Evolutionary conservation across 208 protist species (phyloP), one percentile per base, ranked within the genome.

Genomic region (Leishmania martiniquensis): DNA sequence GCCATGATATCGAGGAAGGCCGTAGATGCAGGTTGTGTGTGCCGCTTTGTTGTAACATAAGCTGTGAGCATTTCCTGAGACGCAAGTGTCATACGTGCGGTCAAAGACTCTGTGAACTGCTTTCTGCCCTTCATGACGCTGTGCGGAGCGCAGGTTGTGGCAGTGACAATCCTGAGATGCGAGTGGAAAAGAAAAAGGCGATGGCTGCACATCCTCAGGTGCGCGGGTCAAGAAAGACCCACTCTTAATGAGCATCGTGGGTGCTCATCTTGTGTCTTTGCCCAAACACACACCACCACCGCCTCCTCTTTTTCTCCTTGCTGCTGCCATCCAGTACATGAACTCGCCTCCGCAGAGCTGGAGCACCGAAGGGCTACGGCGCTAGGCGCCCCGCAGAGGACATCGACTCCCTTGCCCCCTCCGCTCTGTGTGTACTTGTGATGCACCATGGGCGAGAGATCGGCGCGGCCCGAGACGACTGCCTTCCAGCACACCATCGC

Each of bases 401-500:
- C 57, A 63, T 63, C 57, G 7, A 13, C 57, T 63, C 57, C 10
- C 57, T 57, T 6, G 6, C 15, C 20, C 22, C 20, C 57, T 51
- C 20, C 44, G 9, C 59, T 65, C 17, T 17, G 10, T 47, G 25
- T 22, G 10, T 34, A 1, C 17, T 4, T 15, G 20, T 12, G 12
- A 13, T 5, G 9, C 42, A 42, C 65, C 42, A 69, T 69, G 22
- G 20, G 15, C 7, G 54, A 84, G n/a, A 72, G 65, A 37, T 6
- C 12, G 13, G 7, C 51, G 15, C 54, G 45, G 39, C 9, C 65
- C 7, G 72, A 83, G 52, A 60, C 84, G 7, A 82, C 69, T 25
- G 65, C 79, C n/a, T 39, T 90, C 1, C 84, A 90, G 78, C 86
- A 90, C 77, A 91, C 87, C 29, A 44, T 95, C n/a, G 86, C 91